These are phyloP conservation scores for Pythium rishiriense DNA, from an alignment of 352 stramenopile genomes.

Conservation along the genomic window DNA sequence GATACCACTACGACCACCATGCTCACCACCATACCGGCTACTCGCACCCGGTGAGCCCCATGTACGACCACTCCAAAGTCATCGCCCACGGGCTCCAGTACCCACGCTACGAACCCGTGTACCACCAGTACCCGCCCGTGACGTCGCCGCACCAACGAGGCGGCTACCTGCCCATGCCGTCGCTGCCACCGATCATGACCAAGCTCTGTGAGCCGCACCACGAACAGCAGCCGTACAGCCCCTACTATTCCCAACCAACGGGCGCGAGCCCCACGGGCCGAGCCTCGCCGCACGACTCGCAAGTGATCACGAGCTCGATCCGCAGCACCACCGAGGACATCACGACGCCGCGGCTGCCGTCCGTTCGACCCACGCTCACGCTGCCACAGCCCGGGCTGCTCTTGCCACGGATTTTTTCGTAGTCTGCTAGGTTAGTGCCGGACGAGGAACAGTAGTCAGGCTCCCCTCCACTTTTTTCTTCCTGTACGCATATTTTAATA, in stretches of 20 bases:
- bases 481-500: background rate
- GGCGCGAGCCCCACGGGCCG: constrained; percentile 3
- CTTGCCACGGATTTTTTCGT: constrained; percentile 16
- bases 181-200: constrained; percentile 3
- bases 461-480: background rate
- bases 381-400: constrained; percentile 6
- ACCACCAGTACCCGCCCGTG: background rate
- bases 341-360: constrained; percentile 6
- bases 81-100: constrained; percentile 7
- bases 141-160: background rate
- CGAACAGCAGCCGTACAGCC: background rate
- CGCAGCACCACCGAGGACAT: constrained; percentile 2
- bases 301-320: constrained; percentile 20
- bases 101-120: constrained; percentile 1
- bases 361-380: constrained; percentile 15
- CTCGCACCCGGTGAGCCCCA: constrained; percentile 6
- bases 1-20: constrained; percentile 8
- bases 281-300: constrained; percentile 11
- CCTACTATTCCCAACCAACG: background rate
- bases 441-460: too few species aligned
- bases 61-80: constrained; percentile 14
- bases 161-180: constrained; percentile 5
- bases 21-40: background rate
- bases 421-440: background rate
- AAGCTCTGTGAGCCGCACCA: constrained; percentile 4